Conservation (phyloP, 2,329 filamentous ascomycete species). For the Zymoseptoria tritici region DNA sequence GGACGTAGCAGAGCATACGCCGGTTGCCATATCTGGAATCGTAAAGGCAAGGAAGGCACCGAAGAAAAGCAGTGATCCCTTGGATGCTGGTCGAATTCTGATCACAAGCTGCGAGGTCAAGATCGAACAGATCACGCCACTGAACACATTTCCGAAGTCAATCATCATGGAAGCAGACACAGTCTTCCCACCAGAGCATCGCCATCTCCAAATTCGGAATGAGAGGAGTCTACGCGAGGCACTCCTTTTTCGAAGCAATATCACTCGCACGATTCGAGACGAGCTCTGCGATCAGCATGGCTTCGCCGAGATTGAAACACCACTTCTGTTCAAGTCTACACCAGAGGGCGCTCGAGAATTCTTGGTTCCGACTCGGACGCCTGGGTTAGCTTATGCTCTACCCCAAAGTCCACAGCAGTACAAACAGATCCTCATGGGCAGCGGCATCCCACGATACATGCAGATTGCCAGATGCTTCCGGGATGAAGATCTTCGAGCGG, state of each 20-base stretch:
- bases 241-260: slow-evolving; percentile 60
- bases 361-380: slow-evolving; percentile 73
- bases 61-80: slow-evolving; percentile 13
- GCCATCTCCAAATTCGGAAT: slow-evolving; percentile 80
- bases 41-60: slow-evolving; percentile 37
- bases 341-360: slow-evolving; percentile 94
- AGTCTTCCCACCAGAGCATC: slow-evolving; percentile 63
- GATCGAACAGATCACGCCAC: slow-evolving; percentile 53
- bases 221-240: slow-evolving; percentile 59
- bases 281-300: slow-evolving; percentile 47
- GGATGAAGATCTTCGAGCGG: slow-evolving; percentile 86
- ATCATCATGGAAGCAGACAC: slow-evolving; percentile 70
- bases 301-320: slow-evolving; percentile 82
- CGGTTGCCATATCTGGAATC: slow-evolving; percentile 47
- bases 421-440: slow-evolving; percentile 95
- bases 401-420: slow-evolving; percentile 98
- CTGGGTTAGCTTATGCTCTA: slow-evolving; percentile 75
- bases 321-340: slow-evolving; percentile 92
- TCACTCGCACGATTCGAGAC: slow-evolving; percentile 47
- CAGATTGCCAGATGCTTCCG: slow-evolving; percentile 93
- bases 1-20: slow-evolving; percentile 37
- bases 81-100: neutral
- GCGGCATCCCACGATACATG: slow-evolving; percentile 73
- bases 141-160: slow-evolving; percentile 68
- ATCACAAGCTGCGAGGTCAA: slow-evolving; percentile 37